Conservation (phyloP, 2,329 filamentous ascomycete species). For the Aplosporella prunicola region DNA sequence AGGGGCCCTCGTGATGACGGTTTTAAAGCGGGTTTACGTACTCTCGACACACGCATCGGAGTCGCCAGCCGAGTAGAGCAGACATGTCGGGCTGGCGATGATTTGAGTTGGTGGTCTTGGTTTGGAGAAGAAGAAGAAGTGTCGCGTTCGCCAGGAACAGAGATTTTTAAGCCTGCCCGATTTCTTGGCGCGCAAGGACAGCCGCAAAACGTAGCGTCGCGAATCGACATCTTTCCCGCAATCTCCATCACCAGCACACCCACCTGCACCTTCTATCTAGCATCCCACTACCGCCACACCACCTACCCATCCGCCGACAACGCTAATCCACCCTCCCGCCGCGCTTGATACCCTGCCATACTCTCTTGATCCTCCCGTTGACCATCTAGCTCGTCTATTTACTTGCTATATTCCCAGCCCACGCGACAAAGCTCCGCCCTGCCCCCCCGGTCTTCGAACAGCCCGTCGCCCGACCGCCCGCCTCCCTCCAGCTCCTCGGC, state of each 20-base stretch:
- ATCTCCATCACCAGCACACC: constrained; percentile 7
- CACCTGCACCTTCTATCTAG: not conserved
- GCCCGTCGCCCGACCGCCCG: constrained; percentile 4
- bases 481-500: constrained; percentile 1
- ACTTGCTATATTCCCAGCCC: no score
- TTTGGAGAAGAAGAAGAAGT: constrained; percentile 31
- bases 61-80: constrained; percentile 55
- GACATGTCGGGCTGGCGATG: constrained; percentile 51
- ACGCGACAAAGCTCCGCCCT: no score
- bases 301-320: not conserved
- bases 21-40: constrained; percentile 62
- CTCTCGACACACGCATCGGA: constrained; percentile 66
- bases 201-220: constrained; percentile 9
- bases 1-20: constrained; percentile 66
- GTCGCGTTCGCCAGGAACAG: constrained; percentile 10
- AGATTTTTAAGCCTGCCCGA: constrained; percentile 11
- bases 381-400: no score
- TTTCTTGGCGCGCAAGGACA: constrained; percentile 8
- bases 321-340: no score
- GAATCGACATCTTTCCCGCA: constrained; percentile 12
- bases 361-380: no score
- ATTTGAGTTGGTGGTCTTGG: constrained; percentile 67
- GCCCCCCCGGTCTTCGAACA: not conserved
- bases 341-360: no score
- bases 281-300: constrained; percentile 1